Conservation (phyloP, 495 filamentous ascomycete species). For the Chlorociboria aeruginascens region DNA sequence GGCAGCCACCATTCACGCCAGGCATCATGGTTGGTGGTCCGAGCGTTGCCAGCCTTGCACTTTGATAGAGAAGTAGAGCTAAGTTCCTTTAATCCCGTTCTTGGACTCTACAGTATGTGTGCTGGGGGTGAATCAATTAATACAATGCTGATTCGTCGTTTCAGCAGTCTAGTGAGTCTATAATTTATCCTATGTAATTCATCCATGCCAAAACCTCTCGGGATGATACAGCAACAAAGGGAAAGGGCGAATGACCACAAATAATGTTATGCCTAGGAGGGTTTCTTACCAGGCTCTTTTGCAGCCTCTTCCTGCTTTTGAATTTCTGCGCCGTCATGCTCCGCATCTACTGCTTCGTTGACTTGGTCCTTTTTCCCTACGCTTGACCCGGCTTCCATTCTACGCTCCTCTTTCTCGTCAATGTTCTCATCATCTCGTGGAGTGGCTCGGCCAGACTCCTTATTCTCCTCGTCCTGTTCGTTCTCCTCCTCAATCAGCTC, state of each 20-base stretch:
- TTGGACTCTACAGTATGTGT: not conserved
- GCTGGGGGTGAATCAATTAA: not conserved
- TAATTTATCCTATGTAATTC: slow-evolving; percentile 6
- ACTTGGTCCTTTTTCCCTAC: slow-evolving; percentile 11
- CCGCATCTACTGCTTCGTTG: slow-evolving; percentile 13
- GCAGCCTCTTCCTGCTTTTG: slow-evolving; percentile 4
- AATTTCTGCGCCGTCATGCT: slow-evolving; percentile 12
- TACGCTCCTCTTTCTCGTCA: slow-evolving; percentile 43
- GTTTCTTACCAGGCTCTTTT: slow-evolving; percentile 8
- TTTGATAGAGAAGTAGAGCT: not conserved
- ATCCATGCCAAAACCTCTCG: slow-evolving; percentile 9
- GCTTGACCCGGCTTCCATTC: slow-evolving; percentile 13
- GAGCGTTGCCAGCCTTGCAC: not conserved
- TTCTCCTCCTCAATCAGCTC: slow-evolving; percentile 97
- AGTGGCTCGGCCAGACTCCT: slow-evolving; percentile 55
- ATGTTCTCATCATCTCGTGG: slow-evolving; percentile 81
- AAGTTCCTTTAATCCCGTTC: not conserved
- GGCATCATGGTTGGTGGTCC: not conserved
- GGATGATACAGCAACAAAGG: slow-evolving; percentile 17
- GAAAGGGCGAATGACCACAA: slow-evolving; percentile 2
- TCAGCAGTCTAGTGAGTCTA: slow-evolving; percentile 11
- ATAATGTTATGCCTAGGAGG: not conserved
- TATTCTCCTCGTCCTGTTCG: slow-evolving; percentile 70
- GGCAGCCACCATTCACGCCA: not conserved
- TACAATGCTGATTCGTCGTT: slow-evolving; percentile 2